A percentile compares a stretch with the other conserved stretches of the same genome.
Evolutionary conservation across 345 rosid species (phyloP).

Genomic region (Carallia brachiata): DNA sequence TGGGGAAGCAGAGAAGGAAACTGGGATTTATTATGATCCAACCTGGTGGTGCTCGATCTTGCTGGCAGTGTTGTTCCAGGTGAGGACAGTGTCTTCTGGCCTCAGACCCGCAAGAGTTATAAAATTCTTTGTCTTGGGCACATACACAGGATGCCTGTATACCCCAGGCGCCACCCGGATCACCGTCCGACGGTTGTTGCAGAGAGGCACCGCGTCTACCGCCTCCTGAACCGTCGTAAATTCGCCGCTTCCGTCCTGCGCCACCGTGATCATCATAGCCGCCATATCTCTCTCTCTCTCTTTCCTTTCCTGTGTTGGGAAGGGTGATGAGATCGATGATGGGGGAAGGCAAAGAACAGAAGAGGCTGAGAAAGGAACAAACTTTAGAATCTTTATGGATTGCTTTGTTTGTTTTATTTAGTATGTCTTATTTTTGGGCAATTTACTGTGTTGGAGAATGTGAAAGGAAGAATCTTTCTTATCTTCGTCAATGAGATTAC

Average conservation of each 20-base stretch:
- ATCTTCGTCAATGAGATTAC: background rate
- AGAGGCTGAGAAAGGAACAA: background rate
- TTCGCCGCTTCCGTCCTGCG: conserved; percentile 74
- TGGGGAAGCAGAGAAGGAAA: background rate
- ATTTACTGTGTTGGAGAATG: background rate
- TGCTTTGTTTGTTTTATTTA: background rate
- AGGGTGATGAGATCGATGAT: background rate
- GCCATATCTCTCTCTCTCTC: conserved; percentile 35
- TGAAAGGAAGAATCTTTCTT: background rate
- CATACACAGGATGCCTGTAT: conserved; percentile 76
- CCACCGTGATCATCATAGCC: conserved; percentile 55
- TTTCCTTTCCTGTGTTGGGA: background rate
- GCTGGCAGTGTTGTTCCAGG: conserved; percentile 87
- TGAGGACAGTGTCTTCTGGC: conserved; percentile 69
- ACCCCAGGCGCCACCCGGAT: conserved; percentile 77
- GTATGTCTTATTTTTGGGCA: background rate
- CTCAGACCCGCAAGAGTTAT: conserved; percentile 75
- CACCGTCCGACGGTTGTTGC: conserved; percentile 68
- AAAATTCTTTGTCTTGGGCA: conserved; percentile 88
- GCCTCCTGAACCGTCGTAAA: conserved; percentile 82
- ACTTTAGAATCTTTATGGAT: background rate
- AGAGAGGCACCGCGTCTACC: conserved; percentile 66
- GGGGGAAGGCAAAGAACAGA: background rate
- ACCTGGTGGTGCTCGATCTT: conserved; percentile 93
- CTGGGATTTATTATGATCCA: background rate